These are phyloP conservation scores for Chloropicon primus DNA, from an alignment of 139 green algal species.

Conservation along the genomic window DNA sequence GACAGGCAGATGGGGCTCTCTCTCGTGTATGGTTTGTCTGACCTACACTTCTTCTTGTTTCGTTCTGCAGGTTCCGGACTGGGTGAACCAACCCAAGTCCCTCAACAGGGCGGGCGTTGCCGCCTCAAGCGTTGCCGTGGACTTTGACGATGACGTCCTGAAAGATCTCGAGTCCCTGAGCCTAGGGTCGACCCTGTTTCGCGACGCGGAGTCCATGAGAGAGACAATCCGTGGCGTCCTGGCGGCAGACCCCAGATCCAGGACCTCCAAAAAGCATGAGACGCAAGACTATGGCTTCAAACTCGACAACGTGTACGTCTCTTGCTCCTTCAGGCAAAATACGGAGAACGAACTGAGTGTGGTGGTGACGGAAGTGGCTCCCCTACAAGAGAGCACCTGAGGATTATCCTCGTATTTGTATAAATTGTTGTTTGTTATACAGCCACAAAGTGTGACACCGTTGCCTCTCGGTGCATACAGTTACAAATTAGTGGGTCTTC, in stretches of 20 bases:
- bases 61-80: no score
- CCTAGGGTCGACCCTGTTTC: not conserved
- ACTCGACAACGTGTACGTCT: not conserved
- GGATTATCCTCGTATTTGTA: no score
- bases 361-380: not conserved
- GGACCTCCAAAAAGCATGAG: not conserved
- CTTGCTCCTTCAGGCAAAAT: not conserved
- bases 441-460: no score
- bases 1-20: no score
- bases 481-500: no score
- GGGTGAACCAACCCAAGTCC: no score
- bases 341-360: not conserved
- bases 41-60: no score
- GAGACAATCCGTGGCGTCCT: not conserved
- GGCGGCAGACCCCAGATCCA: not conserved
- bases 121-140: not conserved
- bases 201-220: not conserved
- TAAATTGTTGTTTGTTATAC: no score
- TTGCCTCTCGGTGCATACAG: no score
- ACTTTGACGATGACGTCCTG: not conserved
- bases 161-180: not conserved
- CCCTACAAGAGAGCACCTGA: no score
- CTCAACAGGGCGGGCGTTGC: not conserved
- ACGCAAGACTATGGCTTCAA: not conserved
- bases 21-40: no score